These are phyloP conservation scores for Trypanosoma theileri DNA, from an alignment of 208 protist genomes.

Conservation along the genomic window DNA sequence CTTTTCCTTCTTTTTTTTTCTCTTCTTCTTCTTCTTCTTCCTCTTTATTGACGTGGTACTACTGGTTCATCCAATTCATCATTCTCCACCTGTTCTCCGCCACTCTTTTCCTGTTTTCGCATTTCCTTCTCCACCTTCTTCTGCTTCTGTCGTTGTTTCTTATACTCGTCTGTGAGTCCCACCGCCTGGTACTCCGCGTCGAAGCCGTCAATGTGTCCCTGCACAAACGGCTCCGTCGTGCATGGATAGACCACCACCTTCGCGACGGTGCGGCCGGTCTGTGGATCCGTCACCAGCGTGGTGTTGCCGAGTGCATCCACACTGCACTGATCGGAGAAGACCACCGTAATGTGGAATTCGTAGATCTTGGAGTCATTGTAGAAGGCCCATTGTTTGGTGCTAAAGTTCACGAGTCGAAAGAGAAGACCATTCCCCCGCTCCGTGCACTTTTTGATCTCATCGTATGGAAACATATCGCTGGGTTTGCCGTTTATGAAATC, in stretches of 20 bases:
- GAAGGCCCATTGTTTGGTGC: conserved; percentile 54
- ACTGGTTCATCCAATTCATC: conserved; percentile 17
- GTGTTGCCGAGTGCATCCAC: conserved; percentile 56
- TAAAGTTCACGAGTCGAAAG: conserved; percentile 69
- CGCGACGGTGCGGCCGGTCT: conserved; percentile 36
- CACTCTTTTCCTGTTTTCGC: conserved; percentile 19
- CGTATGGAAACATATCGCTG: conserved; percentile 39
- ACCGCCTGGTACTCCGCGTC: conserved; percentile 51
- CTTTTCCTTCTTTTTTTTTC: background rate
- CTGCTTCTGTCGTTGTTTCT: conserved; percentile 1
- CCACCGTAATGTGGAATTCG: conserved; percentile 70
- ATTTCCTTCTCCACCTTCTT: conserved; percentile 57
- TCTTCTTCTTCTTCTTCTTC: background rate
- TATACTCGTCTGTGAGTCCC: conserved; percentile 58
- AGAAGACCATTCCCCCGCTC: conserved; percentile 71
- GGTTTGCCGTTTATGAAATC: conserved; percentile 23
- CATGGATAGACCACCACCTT: conserved; percentile 60
- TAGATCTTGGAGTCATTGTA: conserved; percentile 80
- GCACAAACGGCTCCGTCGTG: conserved; percentile 59
- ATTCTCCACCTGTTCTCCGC: conserved; percentile 14
- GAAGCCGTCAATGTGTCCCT: conserved; percentile 62
- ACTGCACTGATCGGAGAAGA: conserved; percentile 41
- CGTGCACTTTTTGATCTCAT: conserved; percentile 50
- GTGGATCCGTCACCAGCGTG: conserved; percentile 34
- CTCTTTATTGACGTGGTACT: background rate